A percentile compares a stretch with the other conserved stretches of the same genome.
phyloP scores from a whole-genome alignment of 768 basidiomycete species.

The Hericium coralloides region DNA sequence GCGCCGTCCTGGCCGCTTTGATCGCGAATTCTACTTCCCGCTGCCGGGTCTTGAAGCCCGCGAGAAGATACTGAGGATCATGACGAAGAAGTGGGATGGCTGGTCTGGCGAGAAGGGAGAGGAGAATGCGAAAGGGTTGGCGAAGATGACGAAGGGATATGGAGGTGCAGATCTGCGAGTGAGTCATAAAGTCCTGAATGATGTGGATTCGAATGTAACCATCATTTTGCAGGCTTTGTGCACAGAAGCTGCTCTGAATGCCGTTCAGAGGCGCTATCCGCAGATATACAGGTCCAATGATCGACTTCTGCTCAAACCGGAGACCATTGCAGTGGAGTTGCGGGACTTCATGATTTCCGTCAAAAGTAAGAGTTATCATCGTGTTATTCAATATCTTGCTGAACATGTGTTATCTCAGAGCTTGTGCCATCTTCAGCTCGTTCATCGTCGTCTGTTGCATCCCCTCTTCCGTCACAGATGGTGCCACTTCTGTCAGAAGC shows the following conservation, averaged over 20 bases:
- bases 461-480: conserved; percentile 79
- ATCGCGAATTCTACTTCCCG: conserved; percentile 97
- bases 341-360: conserved; percentile 97
- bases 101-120: conserved; percentile 51
- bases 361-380: conserved; percentile 58
- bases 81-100: conserved; percentile 85
- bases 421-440: conserved; percentile 92
- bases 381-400: background rate
- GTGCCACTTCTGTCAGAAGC: conserved; percentile 63
- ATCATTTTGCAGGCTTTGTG: conserved; percentile 61
- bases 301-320: conserved; percentile 74
- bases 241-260: conserved; percentile 94
- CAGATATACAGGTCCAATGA: conserved; percentile 94
- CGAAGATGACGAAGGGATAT: conserved; percentile 91
- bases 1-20: conserved; percentile 89
- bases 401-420: conserved; percentile 37
- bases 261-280: conserved; percentile 91
- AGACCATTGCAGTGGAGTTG: conserved; percentile 74
- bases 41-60: conserved; percentile 78
- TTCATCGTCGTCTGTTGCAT: conserved; percentile 78
- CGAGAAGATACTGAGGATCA: conserved; percentile 82
- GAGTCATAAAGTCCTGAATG: conserved; percentile 22
- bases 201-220: conserved; percentile 3
- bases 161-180: conserved; percentile 96
- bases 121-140: conserved; percentile 53